Base-by-base conservation (phyloP, 495 filamentous ascomycete genomes). In the Talaromyces wortmannii region DNA sequence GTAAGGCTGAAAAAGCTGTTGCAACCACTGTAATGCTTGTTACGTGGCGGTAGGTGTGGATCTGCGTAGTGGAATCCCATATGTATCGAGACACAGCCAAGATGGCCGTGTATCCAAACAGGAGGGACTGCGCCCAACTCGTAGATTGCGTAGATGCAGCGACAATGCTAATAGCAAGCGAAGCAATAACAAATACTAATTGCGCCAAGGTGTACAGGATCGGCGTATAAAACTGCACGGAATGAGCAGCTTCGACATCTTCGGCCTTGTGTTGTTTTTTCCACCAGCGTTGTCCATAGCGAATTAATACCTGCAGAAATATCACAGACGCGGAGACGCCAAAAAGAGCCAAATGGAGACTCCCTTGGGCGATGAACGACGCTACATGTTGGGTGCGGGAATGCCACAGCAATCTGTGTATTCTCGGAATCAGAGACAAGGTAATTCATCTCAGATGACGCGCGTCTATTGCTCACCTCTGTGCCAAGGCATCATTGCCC, bases 101-200 rank as follows among this genome's bases (percentile, higher is more conserved):
- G 0, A 59, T 31, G 0, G 59, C 57, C 43, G 59, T 40, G 55
- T 66, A 66, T 15, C 59, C 61, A 16, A 63, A 30, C 40, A 60
- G 44, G 2, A 57, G 13, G 13, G 63, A 50, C 32, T 33, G 52
- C 50, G 58, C 59, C 61, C 61, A 63, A 17, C 50, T 52, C 4
- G 15, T 54, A n/a, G 13, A 33, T 3, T 59, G 31, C 6, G 52
- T 46, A 8, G 52, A 7, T 15, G 55, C 43, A 6, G 58, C 7
- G 17, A 55, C 61, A 63, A 47, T 54, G 42, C 33, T 63, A 42
- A 53, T 32, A 53, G 45, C 59, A 59, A 40, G 59, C 55, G 52
- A 53, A 4, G 53, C 53, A 17, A 57, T 49, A 7, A 57, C 46
- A 17, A 55, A 55, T 18, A 47, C 53, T 32, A 63, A 42, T 36